Base-by-base conservation (phyloP, 1,284 basidiomycete genomes). In the Microbotryomycetes sp. region DNA sequence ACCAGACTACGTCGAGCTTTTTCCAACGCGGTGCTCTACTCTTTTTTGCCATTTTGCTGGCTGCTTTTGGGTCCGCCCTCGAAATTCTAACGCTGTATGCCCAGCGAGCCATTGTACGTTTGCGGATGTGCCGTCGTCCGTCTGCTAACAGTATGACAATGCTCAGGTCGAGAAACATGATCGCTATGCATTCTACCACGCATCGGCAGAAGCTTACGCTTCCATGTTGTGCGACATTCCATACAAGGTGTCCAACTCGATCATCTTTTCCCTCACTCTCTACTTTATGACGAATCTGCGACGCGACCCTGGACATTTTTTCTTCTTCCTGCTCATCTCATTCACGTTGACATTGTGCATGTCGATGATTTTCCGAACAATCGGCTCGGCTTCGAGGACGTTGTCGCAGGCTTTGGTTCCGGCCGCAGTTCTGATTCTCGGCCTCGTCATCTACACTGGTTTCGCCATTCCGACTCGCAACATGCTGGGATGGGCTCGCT, bases 341-440 rank as follows among this genome's bases (percentile, higher is more conserved):
- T 78, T 78, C 65, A 64, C 71, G 55, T 64, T 57, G 46, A 78
- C 77, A 2, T 64, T 79, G 49, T 71, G 73, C 53, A 79, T 80
- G 79, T 75, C 74, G 2, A 78, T 77, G 75, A 69, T 79, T 53
- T 80, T 80, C 77, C 75, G 79, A 55, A 76, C 78, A 3, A 77
- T 81, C 45, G 75, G 72, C 21, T 75, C 78, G 5, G 64, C 75
- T 5, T 78, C 77, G 11, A 73, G 77, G 18, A 74, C 75, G 21
- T 72, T 78, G 27, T 66, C 72, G 50, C 73, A 77, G 54, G 79
- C 79, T 5, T 71, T 79, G 60, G 74, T 78, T 1, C 78, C 78
- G 0, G 75, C 79, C 9, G 76, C 77, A 1, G 59, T 78, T 46
- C 70, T 79, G 59, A 78, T 79, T 59, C 69, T 79, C 13, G 45